These are phyloP conservation scores for Geotrichum europaeum DNA, from an alignment of 1,139 yeast species.

Conservation along the genomic window DNA sequence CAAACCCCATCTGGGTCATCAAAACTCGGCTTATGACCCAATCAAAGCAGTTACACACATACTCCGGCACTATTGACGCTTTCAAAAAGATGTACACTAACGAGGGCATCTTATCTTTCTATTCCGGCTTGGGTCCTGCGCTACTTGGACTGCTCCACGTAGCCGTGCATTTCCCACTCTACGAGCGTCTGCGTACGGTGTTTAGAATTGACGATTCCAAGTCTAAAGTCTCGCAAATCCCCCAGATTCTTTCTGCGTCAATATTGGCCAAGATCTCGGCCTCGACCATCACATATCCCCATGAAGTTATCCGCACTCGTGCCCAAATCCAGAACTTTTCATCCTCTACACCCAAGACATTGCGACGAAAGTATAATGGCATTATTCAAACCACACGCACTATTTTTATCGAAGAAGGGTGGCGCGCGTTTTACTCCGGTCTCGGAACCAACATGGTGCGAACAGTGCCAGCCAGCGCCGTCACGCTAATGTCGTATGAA, in stretches of 20 bases:
- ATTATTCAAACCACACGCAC: slow-evolving; percentile 44
- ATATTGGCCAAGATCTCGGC: slow-evolving; percentile 85
- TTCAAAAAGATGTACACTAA: slow-evolving; percentile 66
- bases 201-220: slow-evolving; percentile 32
- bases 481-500: slow-evolving; percentile 90
- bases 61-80: slow-evolving; percentile 79
- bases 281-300: slow-evolving; percentile 86
- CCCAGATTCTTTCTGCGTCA: slow-evolving; percentile 60
- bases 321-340: slow-evolving; percentile 52
- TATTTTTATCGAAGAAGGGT: slow-evolving; percentile 66
- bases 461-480: slow-evolving; percentile 93
- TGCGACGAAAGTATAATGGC: slow-evolving; percentile 32
- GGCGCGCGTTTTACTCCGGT: slow-evolving; percentile 84
- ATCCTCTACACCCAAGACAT: neutral
- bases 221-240: slow-evolving; percentile 14
- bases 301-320: slow-evolving; percentile 88
- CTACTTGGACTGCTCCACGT: slow-evolving; percentile 87
- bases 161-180: slow-evolving; percentile 95
- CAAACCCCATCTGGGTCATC: slow-evolving; percentile 97
- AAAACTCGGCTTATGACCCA: slow-evolving; percentile 92
- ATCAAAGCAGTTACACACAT: slow-evolving; percentile 38
- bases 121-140: slow-evolving; percentile 87
- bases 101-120: slow-evolving; percentile 82
- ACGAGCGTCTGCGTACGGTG: slow-evolving; percentile 64
- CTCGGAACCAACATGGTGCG: slow-evolving; percentile 78